Conservation (phyloP, 1,284 basidiomycete species). For the Termitomyces sp. region DNA sequence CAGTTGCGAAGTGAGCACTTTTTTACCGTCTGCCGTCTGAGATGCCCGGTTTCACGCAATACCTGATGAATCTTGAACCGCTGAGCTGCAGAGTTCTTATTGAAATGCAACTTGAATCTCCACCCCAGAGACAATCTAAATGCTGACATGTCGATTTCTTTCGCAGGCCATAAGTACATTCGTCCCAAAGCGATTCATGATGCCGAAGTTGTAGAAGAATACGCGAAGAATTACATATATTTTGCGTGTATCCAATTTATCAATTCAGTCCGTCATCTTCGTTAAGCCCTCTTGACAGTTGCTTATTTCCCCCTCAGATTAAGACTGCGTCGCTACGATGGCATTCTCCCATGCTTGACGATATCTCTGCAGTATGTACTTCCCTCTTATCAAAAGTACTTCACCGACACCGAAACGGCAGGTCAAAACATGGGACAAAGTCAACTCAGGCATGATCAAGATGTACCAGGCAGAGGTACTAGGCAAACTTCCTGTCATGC, state of each 20-base stretch:
- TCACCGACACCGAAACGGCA: conserved; percentile 21
- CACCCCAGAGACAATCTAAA: neutral
- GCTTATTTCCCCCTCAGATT: conserved; percentile 51
- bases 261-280: conserved; percentile 69
- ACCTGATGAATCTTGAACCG: neutral
- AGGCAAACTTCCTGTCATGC: conserved; percentile 91
- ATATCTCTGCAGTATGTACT: conserved; percentile 80
- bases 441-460: conserved; percentile 97
- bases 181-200: conserved; percentile 93
- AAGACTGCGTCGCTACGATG: conserved; percentile 94
- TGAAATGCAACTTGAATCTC: neutral
- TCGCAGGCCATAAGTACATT: conserved; percentile 83
- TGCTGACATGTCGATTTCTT: neutral
- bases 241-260: conserved; percentile 96
- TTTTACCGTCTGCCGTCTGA: neutral
- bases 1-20: conserved; percentile 61
- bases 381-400: neutral
- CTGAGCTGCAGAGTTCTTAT: neutral
- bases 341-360: conserved; percentile 99
- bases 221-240: conserved; percentile 93
- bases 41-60: neutral
- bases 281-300: neutral
- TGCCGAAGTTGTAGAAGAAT: conserved; percentile 89
- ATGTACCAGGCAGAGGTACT: conserved; percentile 97
- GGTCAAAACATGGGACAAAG: conserved; percentile 96